phyloP scores from a whole-genome alignment of 2,329 filamentous ascomycete species.

The Hymenoscyphus repandus region DNA sequence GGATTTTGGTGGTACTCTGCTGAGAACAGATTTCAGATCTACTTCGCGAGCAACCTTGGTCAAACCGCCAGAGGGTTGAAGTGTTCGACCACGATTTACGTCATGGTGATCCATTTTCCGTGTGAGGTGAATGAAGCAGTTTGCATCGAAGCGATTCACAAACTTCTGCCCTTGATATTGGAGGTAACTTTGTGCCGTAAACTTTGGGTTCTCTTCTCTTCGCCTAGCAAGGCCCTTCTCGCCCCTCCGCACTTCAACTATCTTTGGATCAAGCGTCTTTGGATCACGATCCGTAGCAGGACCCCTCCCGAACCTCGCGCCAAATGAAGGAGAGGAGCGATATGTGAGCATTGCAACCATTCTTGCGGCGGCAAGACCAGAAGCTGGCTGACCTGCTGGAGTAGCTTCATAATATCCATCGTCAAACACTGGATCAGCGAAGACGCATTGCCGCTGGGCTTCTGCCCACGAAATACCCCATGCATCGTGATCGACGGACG shows the following conservation, averaged over 20 bases:
- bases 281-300: not conserved
- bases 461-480: conserved; percentile 58
- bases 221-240: conserved; percentile 40
- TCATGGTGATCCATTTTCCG: conserved; percentile 37
- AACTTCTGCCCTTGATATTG: conserved; percentile 37
- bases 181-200: conserved; percentile 35
- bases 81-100: conserved; percentile 24
- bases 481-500: conserved; percentile 49
- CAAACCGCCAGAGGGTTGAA: conserved; percentile 2
- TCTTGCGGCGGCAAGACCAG: conserved; percentile 33
- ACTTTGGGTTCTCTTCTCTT: conserved; percentile 14
- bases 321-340: conserved; percentile 33
- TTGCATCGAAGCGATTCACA: conserved; percentile 35
- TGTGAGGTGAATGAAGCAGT: conserved; percentile 35
- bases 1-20: conserved; percentile 22
- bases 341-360: conserved; percentile 38
- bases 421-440: conserved; percentile 30
- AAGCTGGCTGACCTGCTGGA: conserved; percentile 31
- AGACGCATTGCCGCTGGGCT: conserved; percentile 47
- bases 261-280: conserved; percentile 35
- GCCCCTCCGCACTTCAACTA: conserved; percentile 25
- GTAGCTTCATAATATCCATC: conserved; percentile 32
- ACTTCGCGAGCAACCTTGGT: conserved; percentile 34
- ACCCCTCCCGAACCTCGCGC: conserved; percentile 32
- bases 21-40: conserved; percentile 23